A percentile compares a stretch with the other conserved stretches of the same genome.
Conservation (phyloP, 306 rosid genomes). For the Malus sieversii region DNA sequence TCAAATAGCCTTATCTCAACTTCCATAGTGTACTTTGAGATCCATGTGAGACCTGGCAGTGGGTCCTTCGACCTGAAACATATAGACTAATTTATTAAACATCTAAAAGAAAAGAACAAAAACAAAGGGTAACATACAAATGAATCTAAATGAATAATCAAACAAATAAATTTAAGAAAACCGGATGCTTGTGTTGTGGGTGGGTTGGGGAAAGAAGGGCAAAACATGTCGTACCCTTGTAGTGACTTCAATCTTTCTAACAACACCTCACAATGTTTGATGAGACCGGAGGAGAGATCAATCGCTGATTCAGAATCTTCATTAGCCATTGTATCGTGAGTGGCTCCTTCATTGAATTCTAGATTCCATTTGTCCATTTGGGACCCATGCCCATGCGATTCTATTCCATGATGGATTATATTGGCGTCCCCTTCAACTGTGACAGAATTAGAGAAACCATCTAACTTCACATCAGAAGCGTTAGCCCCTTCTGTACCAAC, state of each 20-base stretch:
- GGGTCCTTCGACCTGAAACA: constrained; percentile 49
- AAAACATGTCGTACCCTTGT: constrained; percentile 35
- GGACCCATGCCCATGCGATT: constrained; percentile 31
- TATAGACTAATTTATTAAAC: constrained; percentile 6
- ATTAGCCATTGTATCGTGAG: neutral
- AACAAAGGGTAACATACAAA: neutral
- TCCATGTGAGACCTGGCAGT: constrained; percentile 30
- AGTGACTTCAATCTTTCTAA: constrained; percentile 64
- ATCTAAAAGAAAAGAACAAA: neutral
- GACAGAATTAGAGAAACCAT: constrained; percentile 26
- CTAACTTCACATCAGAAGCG: constrained; percentile 22
- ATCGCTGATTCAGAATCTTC: constrained; percentile 35
- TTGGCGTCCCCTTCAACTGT: constrained; percentile 20
- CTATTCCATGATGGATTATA: constrained; percentile 21
- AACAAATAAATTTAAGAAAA: neutral
- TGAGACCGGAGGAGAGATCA: constrained; percentile 49
- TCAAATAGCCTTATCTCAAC: constrained; percentile 80
- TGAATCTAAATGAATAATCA: neutral
- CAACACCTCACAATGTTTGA: constrained; percentile 44
- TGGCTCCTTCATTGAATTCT: constrained; percentile 22
- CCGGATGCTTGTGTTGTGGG: neutral
- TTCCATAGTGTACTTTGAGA: constrained; percentile 56
- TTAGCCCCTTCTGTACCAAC: constrained; percentile 24
- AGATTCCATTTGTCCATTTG: constrained; percentile 32
- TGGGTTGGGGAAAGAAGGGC: neutral